A percentile compares a stretch with the other conserved stretches of the same genome.
Evolutionary conservation across 2,329 filamentous ascomycete species (phyloP).

Genomic region (Trichocomaceae sp.): DNA sequence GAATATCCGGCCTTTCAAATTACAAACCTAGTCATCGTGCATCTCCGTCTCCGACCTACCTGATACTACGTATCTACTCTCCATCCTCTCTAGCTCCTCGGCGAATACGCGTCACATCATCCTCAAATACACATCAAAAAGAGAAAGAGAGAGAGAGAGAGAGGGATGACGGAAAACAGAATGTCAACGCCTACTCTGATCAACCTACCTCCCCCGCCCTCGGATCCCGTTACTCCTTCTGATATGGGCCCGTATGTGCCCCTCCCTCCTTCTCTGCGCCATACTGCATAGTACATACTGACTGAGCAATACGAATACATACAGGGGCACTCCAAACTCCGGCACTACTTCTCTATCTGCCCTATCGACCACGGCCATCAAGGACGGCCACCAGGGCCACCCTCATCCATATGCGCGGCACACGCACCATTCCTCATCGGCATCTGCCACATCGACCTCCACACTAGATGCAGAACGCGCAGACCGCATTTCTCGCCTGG

Average conservation of each 20-base stretch:
- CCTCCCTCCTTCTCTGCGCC: slow-evolving; percentile 15
- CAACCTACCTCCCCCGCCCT: slow-evolving; percentile 75
- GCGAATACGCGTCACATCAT: too few species aligned
- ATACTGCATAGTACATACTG: slow-evolving; percentile 7
- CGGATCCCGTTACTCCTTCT: slow-evolving; percentile 76
- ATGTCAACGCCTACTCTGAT: slow-evolving; percentile 61
- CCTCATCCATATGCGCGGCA: slow-evolving; percentile 54
- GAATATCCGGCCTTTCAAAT: too few species aligned
- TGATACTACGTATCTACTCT: too few species aligned
- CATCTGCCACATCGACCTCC: slow-evolving; percentile 54
- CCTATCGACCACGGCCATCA: slow-evolving; percentile 89
- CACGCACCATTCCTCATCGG: slow-evolving; percentile 50
- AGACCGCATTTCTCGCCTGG: slow-evolving; percentile 88
- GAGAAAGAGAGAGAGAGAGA: too few species aligned
- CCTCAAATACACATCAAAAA: neutral
- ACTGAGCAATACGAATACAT: slow-evolving; percentile 12
- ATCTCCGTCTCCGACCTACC: too few species aligned
- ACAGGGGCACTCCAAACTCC: slow-evolving; percentile 84
- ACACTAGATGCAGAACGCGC: slow-evolving; percentile 87
- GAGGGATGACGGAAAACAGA: slow-evolving; percentile 13
- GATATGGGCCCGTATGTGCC: slow-evolving; percentile 71
- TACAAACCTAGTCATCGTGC: too few species aligned
- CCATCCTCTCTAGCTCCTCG: too few species aligned
- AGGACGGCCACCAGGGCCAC: slow-evolving; percentile 87
- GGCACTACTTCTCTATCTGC: slow-evolving; percentile 86